Base-by-base conservation (phyloP, 345 rosid species). In the Eucalyptus globulus region DNA sequence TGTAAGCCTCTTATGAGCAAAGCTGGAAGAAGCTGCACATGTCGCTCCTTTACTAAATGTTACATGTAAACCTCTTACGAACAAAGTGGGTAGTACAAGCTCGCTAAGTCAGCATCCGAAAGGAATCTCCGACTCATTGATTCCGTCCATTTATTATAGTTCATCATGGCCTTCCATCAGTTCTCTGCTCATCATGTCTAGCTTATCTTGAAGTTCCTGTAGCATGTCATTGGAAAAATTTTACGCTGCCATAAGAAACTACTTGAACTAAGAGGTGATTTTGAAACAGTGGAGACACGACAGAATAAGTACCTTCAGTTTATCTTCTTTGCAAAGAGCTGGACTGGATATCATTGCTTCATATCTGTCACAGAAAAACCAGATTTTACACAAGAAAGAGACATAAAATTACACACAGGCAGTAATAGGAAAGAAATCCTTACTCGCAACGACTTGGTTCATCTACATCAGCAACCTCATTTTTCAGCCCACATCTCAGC, bases 371-470 rank as follows among this genome's bases (percentile, higher is more conserved):
- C 58, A 89, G 67, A 88, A 90, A 89, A 90, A 60, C 34, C 72
- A 40, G 37, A 43, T 88, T 40, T 21, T 49, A 90, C 19, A 80
- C 53, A 53, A n/a, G 24, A 76, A 49, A 44, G 45, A 60, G 49
- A 50, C 60, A 5, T 19, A 7, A 2, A 24, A 5, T 87, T 49
- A 26, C 12, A 26, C 12, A 27, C 3, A 49, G 58, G 87, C 50
- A 29, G 43, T 34, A 53, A 49, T 80, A 45, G 49, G 86, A 45
- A 31, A 31, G 49, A 86, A 24, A 76, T 40, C 89, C 94, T 93
- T 93, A 97, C 99, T 98, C 99, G 97, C 99, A 98, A 58, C 99
- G 99, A 92, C 99, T 98, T 90, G 99, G 99, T 91, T 98, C 99
- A 87, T 95, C 99, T 16, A 97, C 96, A 91, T 95, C 98, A 85